Evolutionary conservation across 306 rosid species (phyloP).

Genomic region (Castanospermum australe): DNA sequence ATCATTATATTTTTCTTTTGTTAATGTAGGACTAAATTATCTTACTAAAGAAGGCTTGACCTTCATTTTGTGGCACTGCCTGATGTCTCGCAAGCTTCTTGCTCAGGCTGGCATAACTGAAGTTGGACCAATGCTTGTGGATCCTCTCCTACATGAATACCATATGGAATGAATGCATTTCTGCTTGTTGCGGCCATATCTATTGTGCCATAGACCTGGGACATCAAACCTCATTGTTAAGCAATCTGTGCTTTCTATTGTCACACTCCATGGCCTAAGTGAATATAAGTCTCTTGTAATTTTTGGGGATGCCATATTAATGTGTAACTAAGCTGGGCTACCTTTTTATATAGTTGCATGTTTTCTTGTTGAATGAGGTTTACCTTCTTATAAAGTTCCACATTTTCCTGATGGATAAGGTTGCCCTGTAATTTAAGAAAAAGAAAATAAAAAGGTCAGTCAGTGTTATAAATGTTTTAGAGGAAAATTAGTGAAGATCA

Average conservation of each 20-base stretch:
- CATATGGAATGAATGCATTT: slow-evolving; percentile 39
- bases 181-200: slow-evolving; percentile 28
- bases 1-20: neutral
- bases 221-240: slow-evolving; percentile 28
- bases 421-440: slow-evolving; percentile 34
- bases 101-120: slow-evolving; percentile 54
- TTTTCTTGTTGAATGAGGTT: slow-evolving; percentile 43
- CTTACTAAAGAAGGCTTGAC: neutral
- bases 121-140: slow-evolving; percentile 48
- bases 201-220: slow-evolving; percentile 45
- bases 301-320: slow-evolving; percentile 5
- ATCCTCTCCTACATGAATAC: slow-evolving; percentile 19
- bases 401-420: slow-evolving; percentile 45
- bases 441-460: neutral
- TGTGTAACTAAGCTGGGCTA: slow-evolving; percentile 20
- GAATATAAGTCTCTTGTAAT: slow-evolving; percentile 7
- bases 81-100: slow-evolving; percentile 40
- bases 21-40: slow-evolving; percentile 7
- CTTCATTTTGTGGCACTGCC: slow-evolving; percentile 34
- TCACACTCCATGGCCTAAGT: slow-evolving; percentile 18
- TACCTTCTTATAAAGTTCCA: slow-evolving; percentile 54
- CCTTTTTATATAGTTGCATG: slow-evolving; percentile 34
- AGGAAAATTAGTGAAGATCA: neutral
- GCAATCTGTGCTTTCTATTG: slow-evolving; percentile 3
- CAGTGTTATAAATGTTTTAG: neutral